Evolutionary conservation across 2,329 filamentous ascomycete species (phyloP).

Genomic region (Nemania sp.): DNA sequence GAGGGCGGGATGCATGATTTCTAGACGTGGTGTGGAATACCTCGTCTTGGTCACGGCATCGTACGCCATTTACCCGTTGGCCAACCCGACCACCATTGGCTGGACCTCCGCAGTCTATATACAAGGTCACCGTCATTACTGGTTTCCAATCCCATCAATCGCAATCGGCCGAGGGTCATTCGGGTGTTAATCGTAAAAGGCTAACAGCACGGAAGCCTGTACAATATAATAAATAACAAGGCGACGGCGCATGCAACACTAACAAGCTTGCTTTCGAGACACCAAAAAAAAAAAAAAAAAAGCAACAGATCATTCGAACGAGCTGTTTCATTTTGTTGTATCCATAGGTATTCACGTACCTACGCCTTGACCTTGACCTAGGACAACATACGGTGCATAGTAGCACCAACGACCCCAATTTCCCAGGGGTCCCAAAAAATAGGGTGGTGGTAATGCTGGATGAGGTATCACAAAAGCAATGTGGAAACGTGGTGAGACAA

Average conservation of each 20-base stretch:
- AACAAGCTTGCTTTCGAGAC: neutral
- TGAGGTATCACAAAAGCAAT: constrained; percentile 30
- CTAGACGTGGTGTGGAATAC: constrained; percentile 25
- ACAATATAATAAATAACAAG: constrained; percentile 23
- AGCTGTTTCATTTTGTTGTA: neutral
- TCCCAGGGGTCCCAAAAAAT: neutral
- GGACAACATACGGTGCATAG: neutral
- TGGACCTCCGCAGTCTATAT: constrained; percentile 25
- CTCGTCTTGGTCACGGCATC: constrained; percentile 30
- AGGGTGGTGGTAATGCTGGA: constrained; percentile 22
- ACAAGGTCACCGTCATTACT: constrained; percentile 25
- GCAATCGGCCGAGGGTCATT: constrained; percentile 15
- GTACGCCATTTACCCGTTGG: constrained; percentile 31
- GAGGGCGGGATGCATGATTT: constrained; percentile 31
- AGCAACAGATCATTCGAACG: too few relatives aligned
- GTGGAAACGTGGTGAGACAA: constrained; percentile 29
- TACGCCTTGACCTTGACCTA: neutral
- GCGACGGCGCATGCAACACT: neutral
- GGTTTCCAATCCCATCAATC: constrained; percentile 21
- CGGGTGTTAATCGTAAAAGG: constrained; percentile 9
- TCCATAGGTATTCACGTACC: neutral
- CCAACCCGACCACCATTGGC: constrained; percentile 24
- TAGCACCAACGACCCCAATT: neutral
- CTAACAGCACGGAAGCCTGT: neutral
- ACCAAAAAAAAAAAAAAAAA: too few relatives aligned